These are phyloP conservation scores for Blastobotrys peoriensis DNA, from an alignment of 805 yeast species.

Conservation along the genomic window DNA sequence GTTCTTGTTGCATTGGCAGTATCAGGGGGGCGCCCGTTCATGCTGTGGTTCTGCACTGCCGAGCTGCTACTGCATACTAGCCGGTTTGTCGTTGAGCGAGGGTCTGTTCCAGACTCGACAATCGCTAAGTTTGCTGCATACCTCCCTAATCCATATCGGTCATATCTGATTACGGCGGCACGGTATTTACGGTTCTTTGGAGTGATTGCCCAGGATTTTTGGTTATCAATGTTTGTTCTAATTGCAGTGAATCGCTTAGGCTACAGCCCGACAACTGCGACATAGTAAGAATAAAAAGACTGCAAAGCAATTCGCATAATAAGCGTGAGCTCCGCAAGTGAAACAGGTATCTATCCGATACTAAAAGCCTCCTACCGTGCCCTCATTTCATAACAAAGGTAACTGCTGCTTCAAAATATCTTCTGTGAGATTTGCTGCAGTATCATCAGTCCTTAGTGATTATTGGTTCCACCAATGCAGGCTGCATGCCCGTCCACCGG, in stretches of 20 bases:
- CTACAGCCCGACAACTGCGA: too few species aligned
- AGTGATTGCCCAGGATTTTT: slow-evolving; percentile 19
- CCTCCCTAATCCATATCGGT: slow-evolving; percentile 25
- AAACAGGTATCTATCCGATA: background rate
- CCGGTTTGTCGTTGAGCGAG: slow-evolving; percentile 22
- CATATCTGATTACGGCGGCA: slow-evolving; percentile 19
- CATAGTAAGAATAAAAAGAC: too few species aligned
- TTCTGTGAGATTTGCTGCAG: too few species aligned
- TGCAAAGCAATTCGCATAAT: background rate
- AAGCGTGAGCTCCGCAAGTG: background rate
- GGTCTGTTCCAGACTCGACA: slow-evolving; percentile 19
- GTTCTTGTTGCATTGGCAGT: slow-evolving; percentile 21
- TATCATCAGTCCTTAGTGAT: too few species aligned
- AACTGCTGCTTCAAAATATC: too few species aligned
- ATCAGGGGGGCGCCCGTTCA: slow-evolving; percentile 9
- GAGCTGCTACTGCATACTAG: slow-evolving; percentile 22
- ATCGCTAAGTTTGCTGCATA: slow-evolving; percentile 23
- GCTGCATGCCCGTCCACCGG: too few species aligned
- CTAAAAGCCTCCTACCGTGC: too few species aligned
- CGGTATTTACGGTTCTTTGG: slow-evolving; percentile 15
- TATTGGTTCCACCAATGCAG: too few species aligned
- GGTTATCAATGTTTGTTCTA: background rate
- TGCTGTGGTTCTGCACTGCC: slow-evolving; percentile 19
- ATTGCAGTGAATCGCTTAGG: too few species aligned
- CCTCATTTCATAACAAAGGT: too few species aligned